Evolutionary conservation across 2,329 filamentous ascomycete genomes (phyloP).

Genomic region (Exserohilum turcica): DNA sequence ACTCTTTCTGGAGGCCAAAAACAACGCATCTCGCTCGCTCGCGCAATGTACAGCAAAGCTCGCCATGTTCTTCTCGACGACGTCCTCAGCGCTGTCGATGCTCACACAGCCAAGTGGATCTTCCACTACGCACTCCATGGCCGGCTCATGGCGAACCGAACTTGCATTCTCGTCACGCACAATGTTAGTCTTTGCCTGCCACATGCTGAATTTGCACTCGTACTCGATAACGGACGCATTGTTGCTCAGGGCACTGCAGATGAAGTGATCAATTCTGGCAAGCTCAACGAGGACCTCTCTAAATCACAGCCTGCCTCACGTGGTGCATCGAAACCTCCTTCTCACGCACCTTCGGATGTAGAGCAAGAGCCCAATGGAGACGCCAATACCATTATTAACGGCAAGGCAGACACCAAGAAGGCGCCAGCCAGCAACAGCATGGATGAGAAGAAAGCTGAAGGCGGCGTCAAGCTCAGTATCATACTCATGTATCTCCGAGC

Average conservation of each 20-base stretch:
- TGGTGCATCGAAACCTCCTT: conserved; percentile 73
- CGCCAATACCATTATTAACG: conserved; percentile 54
- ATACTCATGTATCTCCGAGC: conserved; percentile 82
- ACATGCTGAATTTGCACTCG: conserved; percentile 77
- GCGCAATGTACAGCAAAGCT: conserved; percentile 94
- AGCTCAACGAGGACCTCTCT: conserved; percentile 81
- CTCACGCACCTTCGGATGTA: conserved; percentile 76
- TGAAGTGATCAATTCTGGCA: conserved; percentile 83
- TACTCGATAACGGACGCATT: conserved; percentile 86
- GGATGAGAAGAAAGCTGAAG: conserved; percentile 77
- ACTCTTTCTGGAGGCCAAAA: conserved; percentile 96
- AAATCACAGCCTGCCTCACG: conserved; percentile 75
- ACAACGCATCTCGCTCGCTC: conserved; percentile 94
- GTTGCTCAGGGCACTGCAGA: conserved; percentile 74
- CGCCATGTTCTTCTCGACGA: conserved; percentile 91
- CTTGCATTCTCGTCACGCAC: conserved; percentile 94
- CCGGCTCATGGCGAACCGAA: conserved; percentile 83
- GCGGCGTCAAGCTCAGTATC: conserved; percentile 85
- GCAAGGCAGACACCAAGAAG: conserved; percentile 48
- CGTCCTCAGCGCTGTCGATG: conserved; percentile 94
- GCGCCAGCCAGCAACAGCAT: conserved; percentile 57
- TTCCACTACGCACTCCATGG: conserved; percentile 92
- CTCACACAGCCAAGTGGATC: conserved; percentile 97
- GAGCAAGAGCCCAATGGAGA: conserved; percentile 63
- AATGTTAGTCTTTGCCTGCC: conserved; percentile 89